Evolutionary conservation across 2,329 filamentous ascomycete genomes (phyloP), one percentile per base, ranked within the genome.

Genomic region (Escovopsis weberi): DNA sequence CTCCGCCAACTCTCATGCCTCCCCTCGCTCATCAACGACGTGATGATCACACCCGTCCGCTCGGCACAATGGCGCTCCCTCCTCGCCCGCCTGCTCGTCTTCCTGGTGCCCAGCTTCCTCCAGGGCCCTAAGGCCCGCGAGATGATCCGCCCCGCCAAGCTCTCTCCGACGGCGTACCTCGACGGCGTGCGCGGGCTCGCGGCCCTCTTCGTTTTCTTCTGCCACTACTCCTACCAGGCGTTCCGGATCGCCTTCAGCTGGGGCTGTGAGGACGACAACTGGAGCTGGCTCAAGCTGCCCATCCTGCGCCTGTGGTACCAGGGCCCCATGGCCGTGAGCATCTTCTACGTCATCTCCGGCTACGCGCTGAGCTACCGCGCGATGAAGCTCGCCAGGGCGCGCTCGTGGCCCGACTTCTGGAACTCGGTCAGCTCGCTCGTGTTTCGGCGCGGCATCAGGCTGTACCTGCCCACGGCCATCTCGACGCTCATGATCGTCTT

Each of bases 311-410:
- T 77, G 4, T 61, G 70, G 45, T 76, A 69, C 52, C 68, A 69
- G 41, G 74, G 72, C 1, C 71, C 70, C 3, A 67, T 72, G 0
- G 73, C 72, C 50, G 74, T 78, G 34, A 72, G 68, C 55, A 58
- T 77, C 48, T 80, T 80, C 62, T 79, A 78, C 53, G 68, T 78
- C 51, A 72, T 78, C 37, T 75, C 72, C 1, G 75, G 75, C 18
- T 79, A 77, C 55, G 76, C 74, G 3, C 62, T 80, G 11, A 70
- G 68, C 28, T 66, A 77, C 43, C 65, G 65, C 38, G 68, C 70
- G 1, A 50, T 75, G n/a, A 69, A 66, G 47, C 60, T 71, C 39
- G 55, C 62, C 23, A 64, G 65, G 37, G 58, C 49, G 43, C 56
- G 59, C n/a, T 50, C 51, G 34, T 56, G 55, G 37, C 51, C 61